Percentiles rank a stretch among this genome's conserved stretches.
Evolutionary conservation across 352 stramenopile species (phyloP).

Genomic region (Pythium monospermum): DNA sequence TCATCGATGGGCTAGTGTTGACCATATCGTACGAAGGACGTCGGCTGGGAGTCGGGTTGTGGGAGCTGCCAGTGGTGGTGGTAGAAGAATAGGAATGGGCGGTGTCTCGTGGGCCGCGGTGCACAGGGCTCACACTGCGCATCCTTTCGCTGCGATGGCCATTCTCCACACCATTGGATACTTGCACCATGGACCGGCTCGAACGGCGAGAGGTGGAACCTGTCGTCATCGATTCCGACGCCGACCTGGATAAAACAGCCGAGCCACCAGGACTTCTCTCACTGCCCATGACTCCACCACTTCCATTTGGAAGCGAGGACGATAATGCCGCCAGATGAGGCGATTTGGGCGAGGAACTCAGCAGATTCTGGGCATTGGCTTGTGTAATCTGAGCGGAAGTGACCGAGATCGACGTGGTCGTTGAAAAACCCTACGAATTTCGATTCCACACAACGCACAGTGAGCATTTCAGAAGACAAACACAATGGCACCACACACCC

Average conservation of each 20-base stretch:
- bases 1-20: too few relatives aligned
- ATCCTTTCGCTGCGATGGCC: too few relatives aligned
- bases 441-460: background rate
- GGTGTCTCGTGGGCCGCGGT: too few relatives aligned
- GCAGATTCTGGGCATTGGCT: constrained; percentile 12
- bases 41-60: too few relatives aligned
- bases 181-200: constrained; percentile 10
- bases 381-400: constrained; percentile 27
- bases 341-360: constrained; percentile 9
- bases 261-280: constrained; percentile 2
- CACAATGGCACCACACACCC: constrained; percentile 2
- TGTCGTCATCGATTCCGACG: constrained; percentile 10
- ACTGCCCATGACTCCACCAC: background rate
- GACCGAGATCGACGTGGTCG: constrained; percentile 40
- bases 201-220: background rate
- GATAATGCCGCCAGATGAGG: background rate
- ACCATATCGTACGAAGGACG: too few relatives aligned
- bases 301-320: background rate
- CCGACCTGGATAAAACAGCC: constrained; percentile 10
- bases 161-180: constrained; percentile 6
- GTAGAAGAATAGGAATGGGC: too few relatives aligned
- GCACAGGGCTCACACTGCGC: too few relatives aligned
- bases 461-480: background rate
- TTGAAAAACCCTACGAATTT: constrained; percentile 41
- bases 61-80: too few relatives aligned